Evolutionary conservation across 306 rosid species (phyloP).

Genomic region (Casuarina equisetifolia): DNA sequence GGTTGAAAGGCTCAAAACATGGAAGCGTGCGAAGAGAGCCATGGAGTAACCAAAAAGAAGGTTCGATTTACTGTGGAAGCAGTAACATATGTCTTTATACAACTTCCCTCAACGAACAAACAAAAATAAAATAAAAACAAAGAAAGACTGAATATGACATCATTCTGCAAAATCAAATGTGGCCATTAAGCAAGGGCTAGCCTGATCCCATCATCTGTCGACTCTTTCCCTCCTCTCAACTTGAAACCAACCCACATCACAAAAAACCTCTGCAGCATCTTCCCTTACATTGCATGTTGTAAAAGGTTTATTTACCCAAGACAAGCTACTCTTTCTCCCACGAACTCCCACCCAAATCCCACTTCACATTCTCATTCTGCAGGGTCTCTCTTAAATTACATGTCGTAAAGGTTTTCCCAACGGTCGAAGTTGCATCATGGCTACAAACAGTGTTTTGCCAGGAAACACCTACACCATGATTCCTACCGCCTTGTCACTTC

Average conservation of each 20-base stretch:
- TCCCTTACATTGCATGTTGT: neutral
- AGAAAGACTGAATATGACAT: conserved; percentile 8
- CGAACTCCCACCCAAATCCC: no score
- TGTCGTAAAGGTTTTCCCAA: neutral
- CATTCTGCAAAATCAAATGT: conserved; percentile 11
- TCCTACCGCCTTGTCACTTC: conserved; percentile 20
- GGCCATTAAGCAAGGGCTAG: conserved; percentile 18
- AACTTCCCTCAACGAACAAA: no score
- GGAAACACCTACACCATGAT: conserved; percentile 16
- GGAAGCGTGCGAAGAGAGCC: no score
- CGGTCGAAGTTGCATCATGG: conserved; percentile 15
- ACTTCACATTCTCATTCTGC: neutral
- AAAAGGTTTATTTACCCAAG: no score
- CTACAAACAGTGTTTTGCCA: neutral
- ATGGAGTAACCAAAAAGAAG: no score
- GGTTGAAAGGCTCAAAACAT: no score
- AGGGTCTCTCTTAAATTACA: neutral
- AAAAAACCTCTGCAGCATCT: neutral
- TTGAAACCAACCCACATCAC: conserved; percentile 27
- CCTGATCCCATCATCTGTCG: conserved; percentile 8
- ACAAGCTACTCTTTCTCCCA: no score
- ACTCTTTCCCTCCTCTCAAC: conserved; percentile 11
- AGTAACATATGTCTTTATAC: no score
- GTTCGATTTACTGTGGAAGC: no score
- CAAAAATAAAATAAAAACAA: no score